Conservation (phyloP, 75 land plant species). For the Pinus tabuliformis region DNA sequence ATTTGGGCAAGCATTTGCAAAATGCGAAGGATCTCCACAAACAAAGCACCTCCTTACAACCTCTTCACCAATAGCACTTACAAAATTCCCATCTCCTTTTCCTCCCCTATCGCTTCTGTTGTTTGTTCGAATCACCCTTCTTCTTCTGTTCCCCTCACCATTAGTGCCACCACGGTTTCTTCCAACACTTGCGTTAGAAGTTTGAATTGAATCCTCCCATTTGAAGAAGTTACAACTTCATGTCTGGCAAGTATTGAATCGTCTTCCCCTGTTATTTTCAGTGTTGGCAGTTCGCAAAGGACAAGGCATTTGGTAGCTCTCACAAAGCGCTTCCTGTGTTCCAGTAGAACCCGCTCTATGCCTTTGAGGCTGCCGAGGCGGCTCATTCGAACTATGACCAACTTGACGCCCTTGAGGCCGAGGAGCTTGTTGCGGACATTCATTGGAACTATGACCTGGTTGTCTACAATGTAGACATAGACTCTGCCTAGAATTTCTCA, state of each 20-base stretch:
- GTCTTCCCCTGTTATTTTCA: conserved; percentile 76
- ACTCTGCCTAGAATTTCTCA: conserved; percentile 18
- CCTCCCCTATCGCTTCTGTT: conserved; percentile 20
- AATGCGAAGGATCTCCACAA: conserved; percentile 92
- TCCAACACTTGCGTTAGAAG: too few relatives aligned
- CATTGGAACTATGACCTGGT: conserved; percentile 57
- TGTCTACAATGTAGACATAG: conserved; percentile 64
- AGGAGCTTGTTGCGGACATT: conserved; percentile 48
- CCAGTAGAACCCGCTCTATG: conserved; percentile 1
- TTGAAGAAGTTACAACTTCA: conserved; percentile 73
- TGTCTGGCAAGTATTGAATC: conserved; percentile 66
- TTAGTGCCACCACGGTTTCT: too few relatives aligned
- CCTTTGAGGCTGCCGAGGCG: conserved; percentile 2
- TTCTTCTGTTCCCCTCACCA: conserved; percentile 13
- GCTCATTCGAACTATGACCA: conserved; percentile 6
- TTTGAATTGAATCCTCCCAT: neutral
- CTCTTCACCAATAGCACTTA: conserved; percentile 86
- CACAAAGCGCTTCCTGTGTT: conserved; percentile 27
- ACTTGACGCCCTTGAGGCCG: conserved; percentile 15
- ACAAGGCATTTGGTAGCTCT: conserved; percentile 41
- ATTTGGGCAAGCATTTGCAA: conserved; percentile 89
- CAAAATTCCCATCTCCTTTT: conserved; percentile 35
- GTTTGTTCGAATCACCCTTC: conserved; percentile 12
- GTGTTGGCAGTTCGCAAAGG: conserved; percentile 79
- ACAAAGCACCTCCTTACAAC: conserved; percentile 59